Percentiles rank a stretch among this genome's conserved stretches.
Evolutionary conservation across 768 basidiomycete species (phyloP).

Genomic region (Thelephora aurantiotincta): DNA sequence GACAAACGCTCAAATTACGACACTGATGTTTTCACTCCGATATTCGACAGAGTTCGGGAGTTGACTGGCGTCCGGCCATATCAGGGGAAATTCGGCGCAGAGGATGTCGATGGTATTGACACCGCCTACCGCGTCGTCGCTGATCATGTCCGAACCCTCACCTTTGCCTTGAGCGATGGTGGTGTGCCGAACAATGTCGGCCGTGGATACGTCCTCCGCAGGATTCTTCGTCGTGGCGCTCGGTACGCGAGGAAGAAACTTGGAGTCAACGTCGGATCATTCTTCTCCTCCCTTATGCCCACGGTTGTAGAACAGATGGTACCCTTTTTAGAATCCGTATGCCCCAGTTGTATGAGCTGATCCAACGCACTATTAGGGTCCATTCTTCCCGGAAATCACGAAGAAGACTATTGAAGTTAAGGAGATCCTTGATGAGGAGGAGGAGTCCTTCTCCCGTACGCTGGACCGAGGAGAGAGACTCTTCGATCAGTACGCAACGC

Average conservation of each 20-base stretch:
- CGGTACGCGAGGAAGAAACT: constrained; percentile 93
- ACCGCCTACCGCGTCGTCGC: constrained; percentile 96
- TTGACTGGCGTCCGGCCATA: constrained; percentile 83
- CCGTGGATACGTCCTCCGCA: constrained; percentile 90
- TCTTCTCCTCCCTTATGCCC: constrained; percentile 89
- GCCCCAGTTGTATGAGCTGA: not conserved
- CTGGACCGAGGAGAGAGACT: constrained; percentile 93
- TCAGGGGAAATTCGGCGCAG: constrained; percentile 82
- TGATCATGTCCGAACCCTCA: constrained; percentile 91
- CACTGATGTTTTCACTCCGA: constrained; percentile 86
- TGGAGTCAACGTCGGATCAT: constrained; percentile 80
- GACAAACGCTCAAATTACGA: constrained; percentile 93
- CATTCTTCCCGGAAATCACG: constrained; percentile 81
- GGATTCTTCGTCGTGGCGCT: constrained; percentile 88
- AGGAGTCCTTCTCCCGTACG: constrained; percentile 94
- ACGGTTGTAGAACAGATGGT: constrained; percentile 85
- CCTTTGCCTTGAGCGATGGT: constrained; percentile 92
- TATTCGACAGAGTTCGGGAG: constrained; percentile 78
- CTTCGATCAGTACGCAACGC: constrained; percentile 75
- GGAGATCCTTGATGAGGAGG: constrained; percentile 94
- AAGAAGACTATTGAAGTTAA: constrained; percentile 74
- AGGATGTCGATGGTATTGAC: constrained; percentile 91
- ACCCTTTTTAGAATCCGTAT: constrained; percentile 11
- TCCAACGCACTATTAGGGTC: constrained; percentile 1
- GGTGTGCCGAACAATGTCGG: constrained; percentile 95